A percentile compares a stretch with the other conserved stretches of the same genome.
phyloP scores from a whole-genome alignment of 1,139 yeast species.

The Pneumocystis canis region DNA sequence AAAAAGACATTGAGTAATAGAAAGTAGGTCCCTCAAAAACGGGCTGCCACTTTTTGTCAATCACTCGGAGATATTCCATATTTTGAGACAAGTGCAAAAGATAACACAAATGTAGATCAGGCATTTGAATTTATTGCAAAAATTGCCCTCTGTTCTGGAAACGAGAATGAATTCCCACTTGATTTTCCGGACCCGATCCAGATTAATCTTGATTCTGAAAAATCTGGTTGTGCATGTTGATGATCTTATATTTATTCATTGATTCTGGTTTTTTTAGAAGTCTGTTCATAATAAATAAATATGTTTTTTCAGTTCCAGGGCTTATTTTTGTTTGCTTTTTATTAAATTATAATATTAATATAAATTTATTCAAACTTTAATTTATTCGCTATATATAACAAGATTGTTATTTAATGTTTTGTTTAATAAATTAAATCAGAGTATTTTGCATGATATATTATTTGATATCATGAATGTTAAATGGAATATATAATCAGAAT shows the following conservation, averaged over 20 bases:
- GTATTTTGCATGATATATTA: too few species aligned
- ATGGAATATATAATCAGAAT: conserved; percentile 3
- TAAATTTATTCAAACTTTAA: background rate
- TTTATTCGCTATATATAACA: background rate
- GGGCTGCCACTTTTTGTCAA: conserved; percentile 73
- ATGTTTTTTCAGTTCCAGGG: background rate
- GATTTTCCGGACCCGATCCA: conserved; percentile 12
- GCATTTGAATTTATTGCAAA: conserved; percentile 95
- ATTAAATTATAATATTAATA: background rate
- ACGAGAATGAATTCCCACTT: conserved; percentile 43
- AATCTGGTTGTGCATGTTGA: background rate
- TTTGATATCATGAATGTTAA: background rate
- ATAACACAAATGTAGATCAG: conserved; percentile 81
- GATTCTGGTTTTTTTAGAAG: background rate
- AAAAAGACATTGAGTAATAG: background rate
- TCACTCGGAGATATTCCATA: conserved; percentile 83
- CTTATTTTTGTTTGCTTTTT: background rate
- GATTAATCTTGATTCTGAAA: conserved; percentile 10
- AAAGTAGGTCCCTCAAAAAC: conserved; percentile 39
- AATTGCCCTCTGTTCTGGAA: conserved; percentile 82
- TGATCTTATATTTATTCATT: background rate
- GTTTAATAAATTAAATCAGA: background rate
- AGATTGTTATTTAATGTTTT: background rate
- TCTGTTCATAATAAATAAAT: background rate
- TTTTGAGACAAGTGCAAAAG: conserved; percentile 85